Percentiles rank a stretch among this genome's conserved stretches.
phyloP scores from a whole-genome alignment of 805 yeast genomes.

The Yarrowia sp. region DNA sequence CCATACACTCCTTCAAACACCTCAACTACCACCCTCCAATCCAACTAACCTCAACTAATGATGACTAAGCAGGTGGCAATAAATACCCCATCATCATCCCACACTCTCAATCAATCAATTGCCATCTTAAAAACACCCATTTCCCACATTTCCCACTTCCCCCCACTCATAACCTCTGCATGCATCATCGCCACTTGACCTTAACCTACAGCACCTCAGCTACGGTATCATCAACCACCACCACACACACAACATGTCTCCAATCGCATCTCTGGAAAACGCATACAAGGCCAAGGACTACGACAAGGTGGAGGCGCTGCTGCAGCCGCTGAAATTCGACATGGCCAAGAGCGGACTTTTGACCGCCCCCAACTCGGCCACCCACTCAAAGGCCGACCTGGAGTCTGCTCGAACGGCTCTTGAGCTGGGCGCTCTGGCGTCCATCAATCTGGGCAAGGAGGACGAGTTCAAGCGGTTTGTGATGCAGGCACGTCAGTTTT shows the following conservation, averaged over 20 bases:
- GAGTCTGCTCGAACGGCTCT: slow-evolving; percentile 75
- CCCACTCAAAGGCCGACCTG: slow-evolving; percentile 53
- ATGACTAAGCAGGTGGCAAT: too few relatives aligned
- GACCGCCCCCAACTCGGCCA: slow-evolving; percentile 53
- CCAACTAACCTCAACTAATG: too few relatives aligned
- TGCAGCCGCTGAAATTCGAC: slow-evolving; percentile 74
- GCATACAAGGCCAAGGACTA: slow-evolving; percentile 64
- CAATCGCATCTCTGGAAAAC: slow-evolving; percentile 31
- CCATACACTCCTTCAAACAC: too few relatives aligned
- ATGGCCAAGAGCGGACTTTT: slow-evolving; percentile 74
- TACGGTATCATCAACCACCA: background rate
- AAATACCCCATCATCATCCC: too few relatives aligned
- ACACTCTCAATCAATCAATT: too few relatives aligned
- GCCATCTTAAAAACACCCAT: too few relatives aligned
- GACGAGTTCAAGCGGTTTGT: slow-evolving; percentile 68
- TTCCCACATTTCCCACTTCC: too few relatives aligned
- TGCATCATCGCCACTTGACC: background rate
- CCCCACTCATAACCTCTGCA: too few relatives aligned
- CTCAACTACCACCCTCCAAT: too few relatives aligned
- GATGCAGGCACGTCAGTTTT: slow-evolving; percentile 75
- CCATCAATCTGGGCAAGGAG: slow-evolving; percentile 63
- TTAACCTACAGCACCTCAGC: background rate
- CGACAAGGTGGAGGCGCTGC: slow-evolving; percentile 54
- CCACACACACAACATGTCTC: background rate
- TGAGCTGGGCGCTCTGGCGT: slow-evolving; percentile 82